Percentiles rank a stretch among this genome's conserved stretches.
Conservation (phyloP, 2,329 filamentous ascomycete genomes). For the Acrocalymma vagum region DNA sequence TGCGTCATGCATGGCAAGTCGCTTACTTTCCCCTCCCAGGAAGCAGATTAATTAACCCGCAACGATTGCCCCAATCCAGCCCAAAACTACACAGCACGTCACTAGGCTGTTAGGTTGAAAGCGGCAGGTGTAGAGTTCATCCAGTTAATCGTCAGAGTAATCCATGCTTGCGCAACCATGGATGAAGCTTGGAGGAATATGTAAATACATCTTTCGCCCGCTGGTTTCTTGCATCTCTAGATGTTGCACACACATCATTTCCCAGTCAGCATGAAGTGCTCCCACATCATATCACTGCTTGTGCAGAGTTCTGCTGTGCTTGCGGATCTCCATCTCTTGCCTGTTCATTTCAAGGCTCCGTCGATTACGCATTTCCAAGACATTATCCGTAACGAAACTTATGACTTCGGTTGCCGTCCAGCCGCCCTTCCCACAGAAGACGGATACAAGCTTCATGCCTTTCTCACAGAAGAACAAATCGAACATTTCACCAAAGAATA, state of each 20-base stretch:
- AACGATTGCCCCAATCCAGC: too few species aligned
- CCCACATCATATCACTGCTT: conserved; percentile 35
- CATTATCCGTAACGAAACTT: conserved; percentile 44
- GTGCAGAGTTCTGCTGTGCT: conserved; percentile 38
- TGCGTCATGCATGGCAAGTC: too few species aligned
- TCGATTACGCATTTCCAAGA: conserved; percentile 37
- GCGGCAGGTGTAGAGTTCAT: too few species aligned
- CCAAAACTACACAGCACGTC: too few species aligned
- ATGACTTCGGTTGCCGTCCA: conserved; percentile 45
- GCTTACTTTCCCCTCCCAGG: too few species aligned
- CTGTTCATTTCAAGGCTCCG: conserved; percentile 42
- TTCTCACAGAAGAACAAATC: conserved; percentile 44
- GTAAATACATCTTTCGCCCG: background rate
- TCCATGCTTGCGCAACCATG: too few species aligned
- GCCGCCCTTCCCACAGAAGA: conserved; percentile 37
- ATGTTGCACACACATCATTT: background rate
- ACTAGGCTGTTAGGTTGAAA: too few species aligned
- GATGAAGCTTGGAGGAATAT: too few species aligned
- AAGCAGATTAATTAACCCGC: too few species aligned
- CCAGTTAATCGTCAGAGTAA: too few species aligned
- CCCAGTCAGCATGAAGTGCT: conserved; percentile 39
- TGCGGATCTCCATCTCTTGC: conserved; percentile 37
- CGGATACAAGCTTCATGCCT: conserved; percentile 41
- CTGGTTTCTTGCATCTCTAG: background rate
- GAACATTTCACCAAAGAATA: conserved; percentile 38